Base-by-base conservation (phyloP, 495 filamentous ascomycete species). In the Annulohypoxylon stygium region DNA sequence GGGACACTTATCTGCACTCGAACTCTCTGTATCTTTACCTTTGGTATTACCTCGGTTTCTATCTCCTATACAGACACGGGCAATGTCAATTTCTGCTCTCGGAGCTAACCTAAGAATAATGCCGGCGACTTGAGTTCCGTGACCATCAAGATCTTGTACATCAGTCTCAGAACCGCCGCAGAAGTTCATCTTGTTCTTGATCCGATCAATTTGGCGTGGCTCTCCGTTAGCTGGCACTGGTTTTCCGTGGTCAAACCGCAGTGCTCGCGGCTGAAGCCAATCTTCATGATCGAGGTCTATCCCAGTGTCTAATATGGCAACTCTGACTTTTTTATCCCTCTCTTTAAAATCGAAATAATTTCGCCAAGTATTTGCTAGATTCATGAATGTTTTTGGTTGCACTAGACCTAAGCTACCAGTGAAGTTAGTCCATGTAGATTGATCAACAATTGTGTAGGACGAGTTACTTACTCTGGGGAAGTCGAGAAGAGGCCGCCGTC, bases 21-120 rank as follows among this genome's bases (percentile, higher is more conserved):
- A 60, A 12, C 18, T 37, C 11, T 12, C 36, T 7, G 37, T 14
- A 2, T 14, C 12, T 60, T 26, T 18, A 30, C 20, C 37, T 3
- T 36, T 11, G 20, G 16, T 6, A 30, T 7, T 23, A 4, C 57
- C 57, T 11, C 57, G 57, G 11, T 60, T 60, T 8, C 57, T 60
- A 45, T 60, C 43, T 20, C 37, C 57, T n/a, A 60, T 11, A 30
- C 57, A 60, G 10, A 60, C 57, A 20, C 57, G 57, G n/a, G 57
- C 57, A 14, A 60, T 26, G 11, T 43, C 18, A 26, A 60, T 18
- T 12, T 60, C 57, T 20, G 57, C 57, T 20, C 57, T 60, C 6
- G 57, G 57, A n/a, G 57, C 57, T 43, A 60, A n/a, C 11, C 57
- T 60, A 9, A 60, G 9, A n/a, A 60, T 60, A 36, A 60, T 60